Conservation (phyloP, 345 rosid species). For the Populus nigra region DNA sequence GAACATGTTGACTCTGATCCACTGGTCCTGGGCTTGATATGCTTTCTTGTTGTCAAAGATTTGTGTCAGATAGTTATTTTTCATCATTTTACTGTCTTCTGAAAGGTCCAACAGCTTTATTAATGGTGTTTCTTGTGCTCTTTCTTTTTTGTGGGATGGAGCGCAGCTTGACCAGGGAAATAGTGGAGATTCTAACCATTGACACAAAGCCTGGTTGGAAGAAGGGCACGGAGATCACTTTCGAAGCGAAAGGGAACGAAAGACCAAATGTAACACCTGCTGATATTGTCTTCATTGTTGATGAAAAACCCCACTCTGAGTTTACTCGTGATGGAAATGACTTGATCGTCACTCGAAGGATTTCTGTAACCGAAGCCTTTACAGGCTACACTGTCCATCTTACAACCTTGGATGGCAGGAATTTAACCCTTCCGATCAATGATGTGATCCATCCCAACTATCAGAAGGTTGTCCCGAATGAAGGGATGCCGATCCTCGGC, state of each 20-base stretch:
- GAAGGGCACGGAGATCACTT: slow-evolving; percentile 81
- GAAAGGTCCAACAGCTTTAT: background rate
- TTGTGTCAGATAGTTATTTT: background rate
- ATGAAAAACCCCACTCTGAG: slow-evolving; percentile 63
- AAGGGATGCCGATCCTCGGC: slow-evolving; percentile 14
- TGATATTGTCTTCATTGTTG: slow-evolving; percentile 69
- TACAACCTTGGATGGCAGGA: slow-evolving; percentile 69
- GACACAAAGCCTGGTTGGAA: slow-evolving; percentile 82
- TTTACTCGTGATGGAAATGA: slow-evolving; percentile 68
- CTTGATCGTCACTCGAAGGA: slow-evolving; percentile 47
- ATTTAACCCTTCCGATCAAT: slow-evolving; percentile 35
- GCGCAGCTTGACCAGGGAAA: background rate
- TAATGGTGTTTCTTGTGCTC: background rate
- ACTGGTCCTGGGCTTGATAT: background rate
- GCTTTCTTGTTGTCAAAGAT: background rate
- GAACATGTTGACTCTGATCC: background rate
- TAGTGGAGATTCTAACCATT: slow-evolving; percentile 26
- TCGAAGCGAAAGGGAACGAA: slow-evolving; percentile 73
- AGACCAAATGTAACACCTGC: slow-evolving; percentile 60
- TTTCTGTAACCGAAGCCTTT: slow-evolving; percentile 62
- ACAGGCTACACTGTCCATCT: slow-evolving; percentile 49
- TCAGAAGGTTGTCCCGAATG: slow-evolving; percentile 1
- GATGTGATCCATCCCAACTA: slow-evolving; percentile 3
- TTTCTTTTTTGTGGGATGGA: background rate
- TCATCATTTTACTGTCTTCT: background rate